phyloP scores from a whole-genome alignment of 2,329 filamentous ascomycete genomes.

The Pseudonectria foliicola region DNA sequence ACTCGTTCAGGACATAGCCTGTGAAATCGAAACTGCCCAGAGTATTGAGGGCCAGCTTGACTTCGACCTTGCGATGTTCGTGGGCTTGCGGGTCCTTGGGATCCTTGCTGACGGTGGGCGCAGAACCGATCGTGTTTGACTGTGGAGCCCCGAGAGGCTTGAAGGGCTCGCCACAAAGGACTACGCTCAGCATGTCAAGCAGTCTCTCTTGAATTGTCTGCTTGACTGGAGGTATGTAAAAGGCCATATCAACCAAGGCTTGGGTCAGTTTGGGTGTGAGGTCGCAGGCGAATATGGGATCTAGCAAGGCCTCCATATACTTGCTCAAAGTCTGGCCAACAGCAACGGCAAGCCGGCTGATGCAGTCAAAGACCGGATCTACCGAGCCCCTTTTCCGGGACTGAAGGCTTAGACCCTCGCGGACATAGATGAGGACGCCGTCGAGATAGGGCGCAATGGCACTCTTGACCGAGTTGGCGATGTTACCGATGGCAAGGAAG shows the following conservation, averaged over 20 bases:
- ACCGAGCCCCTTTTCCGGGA: slow-evolving; percentile 59
- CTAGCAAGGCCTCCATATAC: slow-evolving; percentile 92
- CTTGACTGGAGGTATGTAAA: slow-evolving; percentile 94
- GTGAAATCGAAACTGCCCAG: slow-evolving; percentile 97
- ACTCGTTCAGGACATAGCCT: slow-evolving; percentile 91
- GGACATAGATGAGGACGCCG: slow-evolving; percentile 85
- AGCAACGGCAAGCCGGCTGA: slow-evolving; percentile 90
- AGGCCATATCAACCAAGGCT: slow-evolving; percentile 95
- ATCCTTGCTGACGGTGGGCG: slow-evolving; percentile 81
- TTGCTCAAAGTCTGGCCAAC: slow-evolving; percentile 96
- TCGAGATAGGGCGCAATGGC: slow-evolving; percentile 93
- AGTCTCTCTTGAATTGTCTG: slow-evolving; percentile 88
- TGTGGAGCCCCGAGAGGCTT: slow-evolving; percentile 86
- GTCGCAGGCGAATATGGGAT: slow-evolving; percentile 95
- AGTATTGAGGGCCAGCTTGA: slow-evolving; percentile 88
- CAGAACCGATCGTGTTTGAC: slow-evolving; percentile 67
- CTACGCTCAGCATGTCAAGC: slow-evolving; percentile 88
- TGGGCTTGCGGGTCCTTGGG: slow-evolving; percentile 77
- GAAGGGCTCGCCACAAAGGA: slow-evolving; percentile 87
- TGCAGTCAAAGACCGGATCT: slow-evolving; percentile 89
- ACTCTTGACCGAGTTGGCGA: slow-evolving; percentile 92
- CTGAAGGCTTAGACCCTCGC: slow-evolving; percentile 80
- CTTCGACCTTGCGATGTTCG: slow-evolving; percentile 74
- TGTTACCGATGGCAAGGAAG: slow-evolving; percentile 91
- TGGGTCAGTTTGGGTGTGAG: slow-evolving; percentile 90